Base-by-base conservation (phyloP, 2,329 filamentous ascomycete species). In the Pezicula neosporulosa region DNA sequence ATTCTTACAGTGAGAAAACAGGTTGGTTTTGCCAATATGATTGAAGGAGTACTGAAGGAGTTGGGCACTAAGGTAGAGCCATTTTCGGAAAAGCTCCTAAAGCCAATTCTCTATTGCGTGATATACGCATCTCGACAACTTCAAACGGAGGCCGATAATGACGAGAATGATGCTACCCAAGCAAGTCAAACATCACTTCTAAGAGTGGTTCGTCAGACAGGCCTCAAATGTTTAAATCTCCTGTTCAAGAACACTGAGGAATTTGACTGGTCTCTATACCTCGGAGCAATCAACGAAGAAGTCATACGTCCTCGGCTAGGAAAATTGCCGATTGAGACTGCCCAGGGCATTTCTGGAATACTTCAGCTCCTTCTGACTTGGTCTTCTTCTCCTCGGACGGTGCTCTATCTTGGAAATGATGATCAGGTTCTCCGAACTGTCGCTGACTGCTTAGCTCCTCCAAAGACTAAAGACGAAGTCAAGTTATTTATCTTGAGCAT, bases 21-120 rank as follows among this genome's bases (percentile, higher is more conserved):
- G 68, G 81, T 94, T 52, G 94, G 95, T 74, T 83, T 97, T 65
- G 73, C 96, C 47, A 96, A 95, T 65, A 94, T 97, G 90, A 78
- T 94, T 46, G 86, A 91, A 53, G 85, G 93, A 10, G 83, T 97
- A 66, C 83, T 97, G 53, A 87, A 87, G 51, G 90, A 94, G 48
- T 80, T 97, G 35, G 90, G 92, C 48, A 83, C 80, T 5, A 86
- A 85, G 49, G 82, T 95, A 49, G 70, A 77, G 2, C 80, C 83
- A 0, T 93, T 89, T 60, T 79, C 86, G 45, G 73, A 80, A 15
- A 80, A 78, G 12, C 76, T 97, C 4, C 76, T 93, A 55, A 85
- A 93, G 60, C 82, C 90, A 0, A 78, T 95, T 0, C 72, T 97
- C 1, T 93, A 91, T 65, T 97, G 91, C 65, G 74, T 94, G 27